Conservation (phyloP, 306 rosid genomes). For the Coriaria nepalensis region DNA sequence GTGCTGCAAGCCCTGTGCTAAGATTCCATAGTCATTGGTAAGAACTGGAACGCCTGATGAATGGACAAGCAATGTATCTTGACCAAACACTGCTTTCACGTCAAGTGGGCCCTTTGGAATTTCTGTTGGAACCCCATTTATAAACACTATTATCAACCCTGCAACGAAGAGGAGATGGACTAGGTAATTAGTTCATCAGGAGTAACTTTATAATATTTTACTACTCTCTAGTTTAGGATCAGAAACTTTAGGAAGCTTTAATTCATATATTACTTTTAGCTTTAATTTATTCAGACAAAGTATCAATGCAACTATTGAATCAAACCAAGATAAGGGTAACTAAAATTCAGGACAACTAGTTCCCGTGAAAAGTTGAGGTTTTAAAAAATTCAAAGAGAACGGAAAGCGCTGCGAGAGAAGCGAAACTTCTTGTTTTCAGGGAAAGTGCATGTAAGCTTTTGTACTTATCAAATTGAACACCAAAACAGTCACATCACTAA, state of each 20-base stretch:
- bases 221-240: no score
- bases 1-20: slow-evolving; percentile 48
- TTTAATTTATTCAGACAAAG: no score
- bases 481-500: slow-evolving; percentile 42
- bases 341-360: background rate
- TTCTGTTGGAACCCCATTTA: slow-evolving; percentile 74
- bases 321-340: no score
- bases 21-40: slow-evolving; percentile 57
- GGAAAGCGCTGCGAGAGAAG: slow-evolving; percentile 27
- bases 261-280: no score
- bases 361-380: background rate
- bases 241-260: no score
- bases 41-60: slow-evolving; percentile 65
- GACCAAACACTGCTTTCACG: slow-evolving; percentile 50
- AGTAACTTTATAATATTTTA: no score
- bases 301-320: no score
- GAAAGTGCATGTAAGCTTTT: slow-evolving; percentile 29
- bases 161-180: background rate
- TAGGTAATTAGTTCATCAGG: background rate
- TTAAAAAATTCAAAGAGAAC: slow-evolving; percentile 19
- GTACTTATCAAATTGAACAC: slow-evolving; percentile 18
- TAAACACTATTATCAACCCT: slow-evolving; percentile 60
- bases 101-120: slow-evolving; percentile 57
- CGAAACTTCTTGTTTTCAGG: slow-evolving; percentile 38
- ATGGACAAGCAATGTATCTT: slow-evolving; percentile 56